phyloP scores from a whole-genome alignment of 2,329 filamentous ascomycete species.

The Nemania sp. region DNA sequence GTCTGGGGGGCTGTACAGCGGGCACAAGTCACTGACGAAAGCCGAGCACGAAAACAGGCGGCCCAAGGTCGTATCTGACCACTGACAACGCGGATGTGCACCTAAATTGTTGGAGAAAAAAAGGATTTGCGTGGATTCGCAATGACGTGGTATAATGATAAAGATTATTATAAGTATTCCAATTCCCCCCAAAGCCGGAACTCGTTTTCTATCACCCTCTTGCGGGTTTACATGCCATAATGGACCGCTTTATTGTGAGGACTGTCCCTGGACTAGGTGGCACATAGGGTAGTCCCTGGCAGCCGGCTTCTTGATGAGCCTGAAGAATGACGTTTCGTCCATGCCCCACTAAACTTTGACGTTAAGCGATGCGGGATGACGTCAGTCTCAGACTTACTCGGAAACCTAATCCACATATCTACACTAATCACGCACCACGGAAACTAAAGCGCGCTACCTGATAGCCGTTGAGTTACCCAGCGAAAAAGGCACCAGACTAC shows the following conservation, averaged over 20 bases:
- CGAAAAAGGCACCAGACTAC: too few species aligned
- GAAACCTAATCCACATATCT: not conserved
- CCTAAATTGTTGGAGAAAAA: not conserved
- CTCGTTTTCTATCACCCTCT: not conserved
- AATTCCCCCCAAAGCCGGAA: not conserved
- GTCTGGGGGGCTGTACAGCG: not conserved
- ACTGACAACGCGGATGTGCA: not conserved
- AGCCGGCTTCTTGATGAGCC: too few species aligned
- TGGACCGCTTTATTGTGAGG: too few species aligned
- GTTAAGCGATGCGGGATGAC: conserved; percentile 11
- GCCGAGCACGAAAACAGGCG: conserved; percentile 15
- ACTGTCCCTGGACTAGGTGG: too few species aligned
- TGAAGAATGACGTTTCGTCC: conserved; percentile 5
- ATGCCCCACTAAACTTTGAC: not conserved
- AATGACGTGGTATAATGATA: conserved; percentile 17
- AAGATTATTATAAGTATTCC: not conserved
- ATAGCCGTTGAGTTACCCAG: too few species aligned
- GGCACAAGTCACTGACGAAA: conserved; percentile 15
- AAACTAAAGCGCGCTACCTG: too few species aligned
- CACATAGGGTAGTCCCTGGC: too few species aligned
- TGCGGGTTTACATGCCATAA: not conserved
- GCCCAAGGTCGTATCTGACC: not conserved
- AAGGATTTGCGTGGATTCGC: not conserved
- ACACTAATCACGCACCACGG: too few species aligned
- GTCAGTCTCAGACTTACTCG: conserved; percentile 3